phyloP scores from a whole-genome alignment of 805 yeast genomes.

The Wickerhamomyces bisporus region DNA sequence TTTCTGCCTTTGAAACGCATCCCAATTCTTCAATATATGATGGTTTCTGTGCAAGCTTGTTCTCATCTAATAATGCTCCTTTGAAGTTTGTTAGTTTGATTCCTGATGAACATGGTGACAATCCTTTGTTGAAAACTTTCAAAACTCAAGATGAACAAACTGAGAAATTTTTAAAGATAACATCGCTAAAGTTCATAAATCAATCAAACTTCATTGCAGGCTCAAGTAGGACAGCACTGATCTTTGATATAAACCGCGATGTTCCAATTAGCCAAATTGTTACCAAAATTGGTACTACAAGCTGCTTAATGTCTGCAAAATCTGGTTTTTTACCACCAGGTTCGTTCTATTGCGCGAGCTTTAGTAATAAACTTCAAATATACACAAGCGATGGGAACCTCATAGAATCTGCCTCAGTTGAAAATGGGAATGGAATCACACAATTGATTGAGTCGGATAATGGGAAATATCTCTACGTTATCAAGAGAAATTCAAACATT shows the following conservation, averaged over 20 bases:
- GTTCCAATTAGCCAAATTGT: slow-evolving; percentile 13
- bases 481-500: slow-evolving; percentile 25
- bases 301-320: slow-evolving; percentile 10
- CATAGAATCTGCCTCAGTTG: slow-evolving; percentile 7
- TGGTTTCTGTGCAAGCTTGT: slow-evolving; percentile 22
- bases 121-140: slow-evolving; percentile 21
- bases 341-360: slow-evolving; percentile 26
- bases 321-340: slow-evolving; percentile 13
- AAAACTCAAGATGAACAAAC: slow-evolving; percentile 26
- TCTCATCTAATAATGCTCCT: slow-evolving; percentile 30
- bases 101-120: slow-evolving; percentile 14
- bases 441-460: slow-evolving; percentile 33
- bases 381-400: slow-evolving; percentile 25
- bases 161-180: slow-evolving; percentile 29
- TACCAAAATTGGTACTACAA: slow-evolving; percentile 16
- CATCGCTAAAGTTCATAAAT: slow-evolving; percentile 22
- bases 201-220: slow-evolving; percentile 28
- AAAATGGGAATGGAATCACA: slow-evolving; percentile 27
- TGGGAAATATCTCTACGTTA: slow-evolving; percentile 30
- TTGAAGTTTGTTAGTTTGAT: slow-evolving; percentile 26
- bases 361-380: slow-evolving; percentile 25
- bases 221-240: slow-evolving; percentile 20
- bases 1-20: slow-evolving; percentile 27
- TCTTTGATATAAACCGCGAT: slow-evolving; percentile 27
- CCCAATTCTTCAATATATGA: slow-evolving; percentile 31